phyloP scores from a whole-genome alignment of 345 rosid species.

The Salix caprea region DNA sequence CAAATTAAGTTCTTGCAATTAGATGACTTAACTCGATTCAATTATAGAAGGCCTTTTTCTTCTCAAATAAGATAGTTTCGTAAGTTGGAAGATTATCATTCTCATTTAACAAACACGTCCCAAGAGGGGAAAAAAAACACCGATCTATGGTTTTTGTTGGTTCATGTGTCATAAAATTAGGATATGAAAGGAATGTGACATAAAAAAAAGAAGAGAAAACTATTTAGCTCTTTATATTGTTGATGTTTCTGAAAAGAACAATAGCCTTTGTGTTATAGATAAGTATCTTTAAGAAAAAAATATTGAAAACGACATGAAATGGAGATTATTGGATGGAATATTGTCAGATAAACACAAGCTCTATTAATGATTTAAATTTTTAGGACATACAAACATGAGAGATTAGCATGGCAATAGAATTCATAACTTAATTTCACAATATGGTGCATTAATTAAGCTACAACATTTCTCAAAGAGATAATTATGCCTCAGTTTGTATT shows the following conservation, averaged over 20 bases:
- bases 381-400: neutral
- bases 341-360: neutral
- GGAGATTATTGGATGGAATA: neutral
- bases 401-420: neutral
- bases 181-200: neutral
- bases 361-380: no score
- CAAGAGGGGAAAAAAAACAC: no score
- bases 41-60: neutral
- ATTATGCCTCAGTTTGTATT: neutral
- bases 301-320: neutral
- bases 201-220: neutral
- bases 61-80: neutral
- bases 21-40: neutral
- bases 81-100: neutral
- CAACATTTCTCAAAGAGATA: neutral
- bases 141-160: neutral
- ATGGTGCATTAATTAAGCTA: neutral
- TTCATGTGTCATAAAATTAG: neutral
- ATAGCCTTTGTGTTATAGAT: neutral
- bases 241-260: neutral
- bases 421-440: neutral
- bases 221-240: neutral
- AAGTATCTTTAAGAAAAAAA: neutral
- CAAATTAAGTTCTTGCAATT: neutral
- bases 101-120: neutral